These are phyloP conservation scores for Coemansia sp. DNA, from an alignment of 192 early-diverging fungal species.

Conservation along the genomic window DNA sequence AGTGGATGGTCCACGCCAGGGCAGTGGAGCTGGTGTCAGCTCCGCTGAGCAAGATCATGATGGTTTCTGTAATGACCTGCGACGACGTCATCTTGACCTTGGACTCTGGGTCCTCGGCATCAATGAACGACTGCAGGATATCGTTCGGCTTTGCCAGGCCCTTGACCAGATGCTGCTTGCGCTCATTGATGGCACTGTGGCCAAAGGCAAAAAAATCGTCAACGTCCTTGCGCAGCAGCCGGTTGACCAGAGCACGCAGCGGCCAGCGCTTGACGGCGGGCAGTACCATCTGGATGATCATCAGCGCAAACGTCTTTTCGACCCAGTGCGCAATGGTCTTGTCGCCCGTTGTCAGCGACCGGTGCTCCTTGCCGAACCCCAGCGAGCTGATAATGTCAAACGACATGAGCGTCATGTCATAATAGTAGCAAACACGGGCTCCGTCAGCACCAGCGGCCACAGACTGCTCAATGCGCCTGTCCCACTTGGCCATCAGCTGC, in stretches of 20 bases:
- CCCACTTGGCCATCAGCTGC: constrained; percentile 27
- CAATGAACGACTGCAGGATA: constrained; percentile 40
- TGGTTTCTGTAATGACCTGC: constrained; percentile 34
- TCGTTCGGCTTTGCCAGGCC: constrained; percentile 12
- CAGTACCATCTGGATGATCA: constrained; percentile 34
- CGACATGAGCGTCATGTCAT: constrained; percentile 26
- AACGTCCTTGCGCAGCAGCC: constrained; percentile 14
- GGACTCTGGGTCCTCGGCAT: constrained; percentile 32
- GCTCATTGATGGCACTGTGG: constrained; percentile 15
- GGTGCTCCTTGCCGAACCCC: constrained; percentile 26
- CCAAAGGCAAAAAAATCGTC: constrained; percentile 25
- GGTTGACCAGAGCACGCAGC: neutral
- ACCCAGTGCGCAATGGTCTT: constrained; percentile 21
- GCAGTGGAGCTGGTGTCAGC: constrained; percentile 34
- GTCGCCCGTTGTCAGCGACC: constrained; percentile 23
- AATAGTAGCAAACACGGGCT: constrained; percentile 20
- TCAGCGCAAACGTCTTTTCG: constrained; percentile 31
- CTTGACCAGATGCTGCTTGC: constrained; percentile 9
- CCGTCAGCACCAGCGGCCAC: neutral
- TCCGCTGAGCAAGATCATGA: constrained; percentile 36
- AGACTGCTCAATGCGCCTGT: constrained; percentile 2
- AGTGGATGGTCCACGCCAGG: constrained; percentile 31
- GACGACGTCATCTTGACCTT: constrained; percentile 24
- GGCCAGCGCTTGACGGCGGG: constrained; percentile 26
- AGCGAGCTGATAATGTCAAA: constrained; percentile 41